Evolutionary conservation across 176 grass and related monocot species (phyloP).

Genomic region (Cocos nucifera): DNA sequence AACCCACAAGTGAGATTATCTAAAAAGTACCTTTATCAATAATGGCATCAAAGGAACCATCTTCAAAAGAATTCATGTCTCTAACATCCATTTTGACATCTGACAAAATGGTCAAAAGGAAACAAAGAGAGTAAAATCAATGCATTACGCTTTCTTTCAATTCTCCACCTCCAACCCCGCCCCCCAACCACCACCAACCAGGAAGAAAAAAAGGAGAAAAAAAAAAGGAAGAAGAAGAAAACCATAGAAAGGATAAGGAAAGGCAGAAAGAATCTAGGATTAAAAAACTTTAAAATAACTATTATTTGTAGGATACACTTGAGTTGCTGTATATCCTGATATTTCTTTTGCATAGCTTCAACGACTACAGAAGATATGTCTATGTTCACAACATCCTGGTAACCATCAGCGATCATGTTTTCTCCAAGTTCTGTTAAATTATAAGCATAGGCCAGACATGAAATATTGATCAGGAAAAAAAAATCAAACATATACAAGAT

Average conservation of each 20-base stretch:
- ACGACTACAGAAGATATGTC: constrained; percentile 93
- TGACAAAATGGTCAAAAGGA: constrained; percentile 19
- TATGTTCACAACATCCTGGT: constrained; percentile 61
- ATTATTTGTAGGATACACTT: constrained; percentile 43
- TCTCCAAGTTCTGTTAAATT: constrained; percentile 60
- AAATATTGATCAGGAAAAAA: background rate
- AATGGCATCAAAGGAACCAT: constrained; percentile 74
- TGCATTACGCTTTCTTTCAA: background rate
- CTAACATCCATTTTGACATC: constrained; percentile 91
- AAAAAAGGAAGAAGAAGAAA: background rate
- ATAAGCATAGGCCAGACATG: background rate
- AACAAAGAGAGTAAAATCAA: constrained; percentile 9
- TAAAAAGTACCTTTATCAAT: constrained; percentile 75
- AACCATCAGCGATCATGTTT: constrained; percentile 70
- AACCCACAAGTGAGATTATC: background rate
- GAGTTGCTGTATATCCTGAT: constrained; percentile 44
- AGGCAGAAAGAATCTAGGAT: background rate
- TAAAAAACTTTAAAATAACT: background rate
- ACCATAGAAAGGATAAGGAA: background rate
- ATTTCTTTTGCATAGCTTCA: constrained; percentile 82
- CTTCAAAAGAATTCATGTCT: constrained; percentile 61
- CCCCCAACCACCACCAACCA: no score
- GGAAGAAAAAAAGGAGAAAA: no score
- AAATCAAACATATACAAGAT: background rate
- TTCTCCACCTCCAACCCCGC: no score